These are phyloP conservation scores for Psilocybe sp. DNA, from an alignment of 768 basidiomycete species.

Conservation along the genomic window DNA sequence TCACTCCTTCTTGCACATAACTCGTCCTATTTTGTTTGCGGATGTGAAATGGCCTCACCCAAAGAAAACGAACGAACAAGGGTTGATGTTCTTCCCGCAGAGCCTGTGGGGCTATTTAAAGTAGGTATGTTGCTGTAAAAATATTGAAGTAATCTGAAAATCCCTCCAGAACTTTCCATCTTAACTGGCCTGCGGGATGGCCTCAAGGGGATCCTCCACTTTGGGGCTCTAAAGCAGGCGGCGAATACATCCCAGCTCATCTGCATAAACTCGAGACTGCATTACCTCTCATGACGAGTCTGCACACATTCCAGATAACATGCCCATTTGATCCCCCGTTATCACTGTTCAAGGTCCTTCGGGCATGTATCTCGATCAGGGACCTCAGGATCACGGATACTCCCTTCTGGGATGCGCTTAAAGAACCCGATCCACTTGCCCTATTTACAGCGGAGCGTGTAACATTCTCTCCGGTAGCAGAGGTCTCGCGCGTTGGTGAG, in stretches of 20 bases:
- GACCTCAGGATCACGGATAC: constrained; percentile 38
- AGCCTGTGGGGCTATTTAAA: constrained; percentile 34
- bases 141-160: background rate
- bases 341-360: constrained; percentile 32
- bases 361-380: constrained; percentile 29
- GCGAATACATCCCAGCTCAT: constrained; percentile 31
- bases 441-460: constrained; percentile 31
- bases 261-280: constrained; percentile 34
- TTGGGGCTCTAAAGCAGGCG: constrained; percentile 34
- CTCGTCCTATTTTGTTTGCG: constrained; percentile 23
- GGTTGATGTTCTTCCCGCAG: constrained; percentile 37
- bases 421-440: constrained; percentile 27
- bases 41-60: constrained; percentile 38
- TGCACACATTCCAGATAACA: constrained; percentile 32
- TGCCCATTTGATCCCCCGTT: constrained; percentile 40
- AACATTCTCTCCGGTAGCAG: constrained; percentile 34
- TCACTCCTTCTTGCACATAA: constrained; percentile 7
- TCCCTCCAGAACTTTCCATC: constrained; percentile 27
- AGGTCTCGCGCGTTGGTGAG: constrained; percentile 39
- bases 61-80: constrained; percentile 30
- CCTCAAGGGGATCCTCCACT: constrained; percentile 35
- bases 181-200: constrained; percentile 45
- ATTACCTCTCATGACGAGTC: constrained; percentile 31
- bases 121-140: constrained; percentile 19
- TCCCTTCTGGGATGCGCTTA: constrained; percentile 28